These are phyloP conservation scores for Hymenoscyphus infarciens DNA, from an alignment of 2,329 filamentous ascomycete genomes.

Conservation along the genomic window DNA sequence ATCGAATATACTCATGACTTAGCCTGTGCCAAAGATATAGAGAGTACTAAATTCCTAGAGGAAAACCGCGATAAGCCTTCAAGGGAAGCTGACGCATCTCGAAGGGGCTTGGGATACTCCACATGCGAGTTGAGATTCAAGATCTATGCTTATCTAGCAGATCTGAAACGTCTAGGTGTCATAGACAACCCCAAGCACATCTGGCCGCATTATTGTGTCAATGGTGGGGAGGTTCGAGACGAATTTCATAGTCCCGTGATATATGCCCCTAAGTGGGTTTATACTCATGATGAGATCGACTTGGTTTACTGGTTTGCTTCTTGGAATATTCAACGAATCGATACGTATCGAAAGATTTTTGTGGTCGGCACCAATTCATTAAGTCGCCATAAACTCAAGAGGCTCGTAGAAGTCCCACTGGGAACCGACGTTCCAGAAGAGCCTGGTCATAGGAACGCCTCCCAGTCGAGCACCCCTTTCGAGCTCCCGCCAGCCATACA, in stretches of 20 bases:
- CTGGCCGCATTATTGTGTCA: slow-evolving; percentile 11
- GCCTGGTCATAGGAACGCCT: background rate
- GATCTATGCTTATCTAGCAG: slow-evolving; percentile 19
- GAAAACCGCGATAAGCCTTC: slow-evolving; percentile 23
- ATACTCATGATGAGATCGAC: slow-evolving; percentile 58
- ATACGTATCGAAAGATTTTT: slow-evolving; percentile 51
- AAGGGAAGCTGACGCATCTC: slow-evolving; percentile 25
- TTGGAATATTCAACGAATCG: slow-evolving; percentile 50
- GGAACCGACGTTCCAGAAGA: background rate
- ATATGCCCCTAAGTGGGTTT: slow-evolving; percentile 46
- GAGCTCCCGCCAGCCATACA: background rate
- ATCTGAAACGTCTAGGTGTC: slow-evolving; percentile 6
- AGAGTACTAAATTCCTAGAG: slow-evolving; percentile 25
- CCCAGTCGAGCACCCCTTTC: background rate
- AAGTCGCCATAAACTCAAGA: background rate
- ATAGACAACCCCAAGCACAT: slow-evolving; percentile 1
- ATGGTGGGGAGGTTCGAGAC: slow-evolving; percentile 15
- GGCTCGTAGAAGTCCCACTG: background rate
- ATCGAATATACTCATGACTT: slow-evolving; percentile 32
- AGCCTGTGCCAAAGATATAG: slow-evolving; percentile 29
- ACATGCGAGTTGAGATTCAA: slow-evolving; percentile 28
- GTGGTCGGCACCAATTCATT: slow-evolving; percentile 44
- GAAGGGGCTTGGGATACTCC: slow-evolving; percentile 26
- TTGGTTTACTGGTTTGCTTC: slow-evolving; percentile 61
- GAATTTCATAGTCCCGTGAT: slow-evolving; percentile 39